Evolutionary conservation across 148 eudicot genomes (phyloP), one percentile per base, ranked within the genome.

Genomic region (Heliosperma pusillum): DNA sequence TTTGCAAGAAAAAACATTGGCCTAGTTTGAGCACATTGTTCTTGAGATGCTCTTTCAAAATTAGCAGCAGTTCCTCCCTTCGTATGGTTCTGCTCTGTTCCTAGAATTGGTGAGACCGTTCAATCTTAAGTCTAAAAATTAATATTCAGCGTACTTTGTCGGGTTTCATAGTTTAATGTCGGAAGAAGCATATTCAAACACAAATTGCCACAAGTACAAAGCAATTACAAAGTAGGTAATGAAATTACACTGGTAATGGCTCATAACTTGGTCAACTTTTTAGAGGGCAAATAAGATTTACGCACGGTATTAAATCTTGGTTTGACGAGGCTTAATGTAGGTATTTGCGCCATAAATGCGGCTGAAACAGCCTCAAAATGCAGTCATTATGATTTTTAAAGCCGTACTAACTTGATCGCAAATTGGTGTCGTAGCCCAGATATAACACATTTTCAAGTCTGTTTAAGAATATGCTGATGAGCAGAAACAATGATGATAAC

Each of bases 31-130:
- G 82, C 72, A 95, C 86, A 69, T 95, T 90, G 67, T 62, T 79
- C 83, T 87, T 89, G 71, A 92, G 82, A 84, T 88, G 99, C 87
- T 95, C 89, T 27, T 65, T 61, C 69, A 95, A 67, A 86, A 76
- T 64, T 56, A 59, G 79, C 30, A 60, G 21, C 42, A 92, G 78
- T 56, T 87, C 78, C 73, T 86, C 83, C 64, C 83, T 87, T 80
- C 75, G 87, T 71, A 84, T 62, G 17, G 53, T 86, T 81, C 74
- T 84, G 72, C 84, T 83, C 73, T 80, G 77, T 61, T 77, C 92
- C 98, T 94, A 90, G 70, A 82, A 82, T 68, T 7, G 10, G 77
- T 57, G 27, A 62, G 27, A 42, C 44, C 16, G 21, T 13, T 56
- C n/a, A 25, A 58, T 6, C 11, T 29, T 11, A 25, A 56, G 9